Base-by-base conservation (phyloP, 768 basidiomycete species). In the Boletus fagicola region DNA sequence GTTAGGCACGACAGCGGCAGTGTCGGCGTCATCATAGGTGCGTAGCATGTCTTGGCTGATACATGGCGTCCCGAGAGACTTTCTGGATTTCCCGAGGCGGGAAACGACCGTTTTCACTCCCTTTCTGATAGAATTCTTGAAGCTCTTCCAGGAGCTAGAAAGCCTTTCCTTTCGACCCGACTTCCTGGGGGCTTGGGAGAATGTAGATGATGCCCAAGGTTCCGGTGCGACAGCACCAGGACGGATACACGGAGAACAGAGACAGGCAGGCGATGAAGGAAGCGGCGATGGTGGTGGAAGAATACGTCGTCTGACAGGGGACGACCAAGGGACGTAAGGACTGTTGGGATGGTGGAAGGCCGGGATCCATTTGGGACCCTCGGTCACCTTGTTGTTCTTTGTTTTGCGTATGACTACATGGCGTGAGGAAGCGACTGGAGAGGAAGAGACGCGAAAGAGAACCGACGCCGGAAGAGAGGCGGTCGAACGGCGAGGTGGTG, bases 301-400 rank as follows among this genome's bases (percentile, higher is more conserved):
- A 62, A 74, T 76, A 60, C 68, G 73, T 55, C 55, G 83, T 71
- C 66, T 83, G 73, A 65, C 68, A 26, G 75, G 68, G 30, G 72
- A 66, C 6, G 74, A 63, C 81, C 80, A 83, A 10, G 81, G 81
- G 6, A 80, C 77, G 51, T 82, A 83, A n/a, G 82, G 81, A 63
- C 78, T 81, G 51, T 82, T 81, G 7, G 81, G 79, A 65, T 83
- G 79, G 42, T 74, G 74, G 33, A 79, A 72, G 26, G 75, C 69
- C 8, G 77, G 74, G 35, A 76, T 68, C 62, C 69, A 72, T 39
- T 68, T 65, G 3, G 69, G 68, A 51, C 72, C 72, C 57, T 66
- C 66, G 47, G 62, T 47, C 13, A 60, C 66, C 49, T 69, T 66
- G 36, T 56, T 61, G 11, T 60, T 64, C 56, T 53, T 63, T 22